phyloP scores from a whole-genome alignment of 768 basidiomycete species.

The Butyriboletus loyo region DNA sequence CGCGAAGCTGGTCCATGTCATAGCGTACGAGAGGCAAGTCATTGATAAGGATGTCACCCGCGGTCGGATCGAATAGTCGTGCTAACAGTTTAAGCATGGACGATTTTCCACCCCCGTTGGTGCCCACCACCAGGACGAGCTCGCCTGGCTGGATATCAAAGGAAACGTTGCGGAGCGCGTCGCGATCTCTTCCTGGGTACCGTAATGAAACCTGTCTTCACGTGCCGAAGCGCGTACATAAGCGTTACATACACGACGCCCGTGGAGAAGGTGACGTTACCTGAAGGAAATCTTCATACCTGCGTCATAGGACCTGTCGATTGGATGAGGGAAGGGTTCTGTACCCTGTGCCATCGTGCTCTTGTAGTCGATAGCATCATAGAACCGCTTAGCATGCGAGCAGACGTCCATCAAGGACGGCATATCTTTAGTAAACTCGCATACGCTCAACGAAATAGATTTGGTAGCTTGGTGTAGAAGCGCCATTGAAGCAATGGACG shows the following conservation, averaged over 20 bases:
- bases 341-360: constrained; percentile 16
- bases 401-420: constrained; percentile 13
- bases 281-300: constrained; percentile 30
- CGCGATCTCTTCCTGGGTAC: constrained; percentile 19
- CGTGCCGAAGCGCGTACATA: not conserved
- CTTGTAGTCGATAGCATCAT: constrained; percentile 20
- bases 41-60: constrained; percentile 46
- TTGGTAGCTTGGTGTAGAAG: constrained; percentile 34
- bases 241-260: not conserved
- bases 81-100: constrained; percentile 47
- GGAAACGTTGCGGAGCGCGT: constrained; percentile 25
- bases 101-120: constrained; percentile 30
- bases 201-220: constrained; percentile 20
- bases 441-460: constrained; percentile 16
- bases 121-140: constrained; percentile 31
- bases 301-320: not conserved
- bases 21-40: constrained; percentile 39
- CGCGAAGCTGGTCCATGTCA: constrained; percentile 38
- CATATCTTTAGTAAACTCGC: constrained; percentile 3
- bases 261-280: constrained; percentile 1
- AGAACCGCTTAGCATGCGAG: constrained; percentile 18
- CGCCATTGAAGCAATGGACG: constrained; percentile 32
- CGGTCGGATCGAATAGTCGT: constrained; percentile 44
- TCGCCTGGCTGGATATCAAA: constrained; percentile 30
- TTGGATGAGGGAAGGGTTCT: constrained; percentile 18